Evolutionary conservation across 768 basidiomycete genomes (phyloP).

Genomic region (Tricholoma terreum): DNA sequence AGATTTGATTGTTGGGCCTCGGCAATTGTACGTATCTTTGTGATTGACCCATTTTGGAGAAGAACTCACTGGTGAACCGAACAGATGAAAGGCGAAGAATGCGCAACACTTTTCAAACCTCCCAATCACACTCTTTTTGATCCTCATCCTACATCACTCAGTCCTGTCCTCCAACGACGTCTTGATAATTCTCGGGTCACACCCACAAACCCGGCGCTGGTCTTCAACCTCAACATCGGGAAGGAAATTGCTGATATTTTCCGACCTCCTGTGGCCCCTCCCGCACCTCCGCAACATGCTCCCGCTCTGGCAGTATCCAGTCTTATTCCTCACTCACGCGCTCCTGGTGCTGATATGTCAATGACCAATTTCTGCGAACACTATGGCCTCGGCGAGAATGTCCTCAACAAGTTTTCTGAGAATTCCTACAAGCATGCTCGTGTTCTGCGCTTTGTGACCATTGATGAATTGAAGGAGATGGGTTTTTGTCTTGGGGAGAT

Average conservation of each 20-base stretch:
- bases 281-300: background rate
- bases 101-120: background rate
- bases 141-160: background rate
- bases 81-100: too few species aligned
- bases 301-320: background rate
- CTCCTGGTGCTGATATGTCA: background rate
- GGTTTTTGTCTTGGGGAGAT: conserved; percentile 12
- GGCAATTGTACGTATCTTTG: conserved; percentile 2
- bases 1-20: conserved; percentile 6
- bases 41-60: too few species aligned
- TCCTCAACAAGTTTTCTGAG: background rate
- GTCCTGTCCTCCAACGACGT: background rate
- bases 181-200: background rate
- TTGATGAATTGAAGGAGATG: conserved; percentile 15
- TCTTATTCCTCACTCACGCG: background rate
- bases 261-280: background rate
- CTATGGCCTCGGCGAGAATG: background rate
- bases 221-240: background rate
- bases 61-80: too few species aligned
- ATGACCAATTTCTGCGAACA: conserved; percentile 2
- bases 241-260: too few species aligned
- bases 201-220: background rate
- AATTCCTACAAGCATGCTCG: conserved; percentile 7
- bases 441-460: conserved; percentile 5
- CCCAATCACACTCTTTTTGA: conserved; percentile 1